These are phyloP conservation scores for Daucus carota DNA, from an alignment of 129 eudicot genomes.

Conservation along the genomic window DNA sequence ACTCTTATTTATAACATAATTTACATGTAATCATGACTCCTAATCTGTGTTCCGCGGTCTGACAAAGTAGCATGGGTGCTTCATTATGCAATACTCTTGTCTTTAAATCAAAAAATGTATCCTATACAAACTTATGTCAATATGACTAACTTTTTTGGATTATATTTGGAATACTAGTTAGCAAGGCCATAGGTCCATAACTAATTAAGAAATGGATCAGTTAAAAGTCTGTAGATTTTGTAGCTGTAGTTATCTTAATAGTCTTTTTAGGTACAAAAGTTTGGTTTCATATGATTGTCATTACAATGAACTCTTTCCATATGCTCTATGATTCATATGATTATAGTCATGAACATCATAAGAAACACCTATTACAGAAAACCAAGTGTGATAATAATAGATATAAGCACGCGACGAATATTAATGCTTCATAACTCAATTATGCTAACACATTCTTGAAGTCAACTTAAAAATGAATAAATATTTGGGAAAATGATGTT, in stretches of 20 bases:
- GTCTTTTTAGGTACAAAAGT: neutral
- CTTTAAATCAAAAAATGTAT: neutral
- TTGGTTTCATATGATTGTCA: constrained; percentile 4
- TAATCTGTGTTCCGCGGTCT: constrained; percentile 4
- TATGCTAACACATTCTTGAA: constrained; percentile 6
- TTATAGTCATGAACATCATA: neutral
- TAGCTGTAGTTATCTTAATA: neutral
- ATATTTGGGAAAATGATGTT: constrained; percentile 5
- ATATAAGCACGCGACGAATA: constrained; percentile 8
- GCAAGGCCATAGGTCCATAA: neutral
- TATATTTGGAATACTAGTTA: neutral
- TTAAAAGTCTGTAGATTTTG: neutral
- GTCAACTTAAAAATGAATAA: constrained; percentile 13
- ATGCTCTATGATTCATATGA: neutral
- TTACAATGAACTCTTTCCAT: constrained; percentile 1
- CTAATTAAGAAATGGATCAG: neutral
- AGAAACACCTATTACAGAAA: neutral
- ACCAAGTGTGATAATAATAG: neutral
- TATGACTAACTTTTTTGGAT: neutral
- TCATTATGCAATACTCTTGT: neutral
- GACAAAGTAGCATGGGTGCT: constrained; percentile 9
- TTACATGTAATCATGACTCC: neutral
- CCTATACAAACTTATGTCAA: no score
- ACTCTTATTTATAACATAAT: neutral
- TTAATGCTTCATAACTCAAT: constrained; percentile 7